Base-by-base conservation (phyloP, 2,329 filamentous ascomycete genomes). In the Clarireedia homoeocarpa region DNA sequence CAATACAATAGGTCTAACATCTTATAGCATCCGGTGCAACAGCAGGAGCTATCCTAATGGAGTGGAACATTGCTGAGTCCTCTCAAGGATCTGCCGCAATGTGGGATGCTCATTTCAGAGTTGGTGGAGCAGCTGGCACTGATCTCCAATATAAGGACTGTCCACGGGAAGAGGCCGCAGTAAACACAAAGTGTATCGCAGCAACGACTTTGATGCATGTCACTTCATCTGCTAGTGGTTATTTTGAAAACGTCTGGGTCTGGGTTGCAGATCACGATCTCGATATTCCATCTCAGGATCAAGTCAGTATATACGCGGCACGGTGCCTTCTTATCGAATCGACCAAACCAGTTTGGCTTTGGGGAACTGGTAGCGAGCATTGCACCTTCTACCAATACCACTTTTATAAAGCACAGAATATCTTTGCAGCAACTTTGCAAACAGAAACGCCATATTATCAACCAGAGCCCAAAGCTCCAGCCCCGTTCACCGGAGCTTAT, bases 361-460 rank as follows among this genome's bases (percentile, higher is more conserved):
- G 79, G 51, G 85, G 82, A 6, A 84, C 83, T 0, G 76, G 81
- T 0, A 80, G 80, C 0, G 85, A 89, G 71, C 85, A 89, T 68
- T 77, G 77, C 46, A 75, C 79, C 1, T 71, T 87, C 14, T 87
- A 85, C 67, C 82, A 88, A 67, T 48, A 51, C 40, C 36, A 47
- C n/a, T 53, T 53, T 34, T 39, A 14, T 26, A 36, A 36, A 15
- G 24, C 49, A 3, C 17, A 23, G 17, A 40, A 20, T 46, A 24
- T 34, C 14, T 26, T 53, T 45, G 23, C 47, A 9, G 47, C 24
- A n/a, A 36, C 34, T 9, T 23, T 47, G 14, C 47, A 39, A 36
- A 84, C 84, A 49, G 85, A 89, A 69, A 84, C 85, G 4, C 81
- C 85, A 0, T 89, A 89, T 71, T 87, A 79, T 69, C 85, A 88